Conservation (phyloP, 306 rosid species). For the Myrica gale region DNA sequence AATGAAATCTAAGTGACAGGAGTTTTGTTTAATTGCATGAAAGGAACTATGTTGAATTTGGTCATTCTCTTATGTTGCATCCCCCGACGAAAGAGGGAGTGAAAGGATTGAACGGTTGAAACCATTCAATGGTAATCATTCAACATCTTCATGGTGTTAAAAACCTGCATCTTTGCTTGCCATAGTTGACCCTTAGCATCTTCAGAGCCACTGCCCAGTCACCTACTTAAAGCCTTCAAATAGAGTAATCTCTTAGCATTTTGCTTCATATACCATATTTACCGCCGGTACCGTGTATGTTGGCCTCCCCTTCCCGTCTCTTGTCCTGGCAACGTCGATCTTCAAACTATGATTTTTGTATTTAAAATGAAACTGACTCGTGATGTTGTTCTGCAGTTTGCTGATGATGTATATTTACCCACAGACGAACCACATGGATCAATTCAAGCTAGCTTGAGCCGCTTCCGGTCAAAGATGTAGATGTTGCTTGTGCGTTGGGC, state of each 20-base stretch:
- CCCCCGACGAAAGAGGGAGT: background rate
- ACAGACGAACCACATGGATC: constrained; percentile 96
- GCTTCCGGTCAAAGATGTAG: constrained; percentile 70
- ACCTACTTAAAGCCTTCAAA: background rate
- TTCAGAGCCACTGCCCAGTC: background rate
- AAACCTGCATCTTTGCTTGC: background rate
- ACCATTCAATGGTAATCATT: background rate
- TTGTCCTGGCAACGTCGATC: background rate
- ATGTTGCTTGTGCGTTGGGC: background rate
- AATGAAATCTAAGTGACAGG: background rate
- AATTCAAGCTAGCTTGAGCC: constrained; percentile 82
- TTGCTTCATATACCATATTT: background rate
- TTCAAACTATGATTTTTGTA: constrained; percentile 5
- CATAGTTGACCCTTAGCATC: background rate
- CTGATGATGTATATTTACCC: constrained; percentile 86
- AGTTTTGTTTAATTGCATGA: background rate
- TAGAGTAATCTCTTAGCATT: background rate
- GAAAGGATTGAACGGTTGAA: background rate
- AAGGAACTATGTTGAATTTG: too few relatives aligned
- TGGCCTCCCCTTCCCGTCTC: background rate
- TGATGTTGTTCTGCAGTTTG: constrained; percentile 54
- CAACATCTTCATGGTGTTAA: background rate
- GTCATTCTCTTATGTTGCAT: background rate
- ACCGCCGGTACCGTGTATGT: background rate
- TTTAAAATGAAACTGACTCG: constrained; percentile 4